A percentile compares a stretch with the other conserved stretches of the same genome.
These are phyloP conservation scores for Megacollybia marginata DNA, from an alignment of 768 basidiomycete species.

Conservation along the genomic window DNA sequence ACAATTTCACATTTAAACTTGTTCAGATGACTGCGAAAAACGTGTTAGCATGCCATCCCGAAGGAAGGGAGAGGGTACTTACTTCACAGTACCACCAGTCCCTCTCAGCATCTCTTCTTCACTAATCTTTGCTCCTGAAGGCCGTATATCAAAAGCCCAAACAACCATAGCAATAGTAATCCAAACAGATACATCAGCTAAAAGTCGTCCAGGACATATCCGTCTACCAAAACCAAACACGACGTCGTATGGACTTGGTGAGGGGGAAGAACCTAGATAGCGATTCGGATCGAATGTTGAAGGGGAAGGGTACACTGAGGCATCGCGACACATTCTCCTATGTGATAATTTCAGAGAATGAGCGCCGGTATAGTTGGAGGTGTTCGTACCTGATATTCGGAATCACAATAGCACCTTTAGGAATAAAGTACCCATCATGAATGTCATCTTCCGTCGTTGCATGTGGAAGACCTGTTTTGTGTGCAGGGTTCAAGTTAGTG, in stretches of 20 bases:
- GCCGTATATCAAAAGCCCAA: too few species aligned
- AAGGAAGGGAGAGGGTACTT: too few species aligned
- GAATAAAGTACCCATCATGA: constrained; percentile 6
- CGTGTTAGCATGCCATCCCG: too few species aligned
- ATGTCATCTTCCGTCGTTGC: too few species aligned
- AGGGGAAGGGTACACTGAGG: not conserved
- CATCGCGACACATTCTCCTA: constrained; percentile 12
- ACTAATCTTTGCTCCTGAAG: too few species aligned
- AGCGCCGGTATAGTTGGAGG: not conserved
- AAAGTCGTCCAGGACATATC: constrained; percentile 5
- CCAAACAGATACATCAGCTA: constrained; percentile 24
- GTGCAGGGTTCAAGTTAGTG: constrained; percentile 4
- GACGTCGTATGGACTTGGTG: constrained; percentile 2
- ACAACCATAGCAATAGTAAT: too few species aligned
- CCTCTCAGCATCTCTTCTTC: too few species aligned
- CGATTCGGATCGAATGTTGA: not conserved
- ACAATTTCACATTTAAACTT: too few species aligned
- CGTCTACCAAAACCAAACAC: not conserved
- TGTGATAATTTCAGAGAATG: not conserved
- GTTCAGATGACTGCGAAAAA: too few species aligned
- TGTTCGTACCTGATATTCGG: constrained; percentile 7
- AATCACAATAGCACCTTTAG: constrained; percentile 1
- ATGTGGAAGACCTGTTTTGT: not conserved
- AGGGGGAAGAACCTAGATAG: not conserved
- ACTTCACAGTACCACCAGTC: too few species aligned